phyloP scores from a whole-genome alignment of 805 yeast species.

The Candida krabiensis region DNA sequence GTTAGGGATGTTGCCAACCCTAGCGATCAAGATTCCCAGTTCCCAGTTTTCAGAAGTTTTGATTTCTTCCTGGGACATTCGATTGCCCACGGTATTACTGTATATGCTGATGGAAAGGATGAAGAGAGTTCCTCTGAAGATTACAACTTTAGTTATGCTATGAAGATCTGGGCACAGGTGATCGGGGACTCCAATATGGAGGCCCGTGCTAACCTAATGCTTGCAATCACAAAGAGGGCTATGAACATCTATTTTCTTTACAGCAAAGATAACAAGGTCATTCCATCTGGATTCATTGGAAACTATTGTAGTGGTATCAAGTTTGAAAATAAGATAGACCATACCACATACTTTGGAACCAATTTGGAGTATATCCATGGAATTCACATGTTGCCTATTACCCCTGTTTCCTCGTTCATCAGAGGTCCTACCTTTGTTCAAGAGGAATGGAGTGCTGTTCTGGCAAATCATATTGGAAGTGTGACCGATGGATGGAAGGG shows the following conservation, averaged over 20 bases:
- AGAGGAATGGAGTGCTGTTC: slow-evolving; percentile 65
- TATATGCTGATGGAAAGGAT: slow-evolving; percentile 60
- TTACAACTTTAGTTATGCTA: slow-evolving; percentile 59
- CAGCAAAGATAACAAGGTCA: slow-evolving; percentile 43
- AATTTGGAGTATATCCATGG: slow-evolving; percentile 63
- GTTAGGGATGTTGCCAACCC: slow-evolving; percentile 69
- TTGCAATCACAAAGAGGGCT: slow-evolving; percentile 51
- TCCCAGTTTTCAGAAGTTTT: slow-evolving; percentile 61
- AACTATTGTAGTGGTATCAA: slow-evolving; percentile 63
- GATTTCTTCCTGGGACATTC: slow-evolving; percentile 71
- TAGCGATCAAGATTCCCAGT: slow-evolving; percentile 43
- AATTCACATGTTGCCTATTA: slow-evolving; percentile 72
- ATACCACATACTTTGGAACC: slow-evolving; percentile 65
- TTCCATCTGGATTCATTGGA: slow-evolving; percentile 46
- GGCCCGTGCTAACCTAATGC: slow-evolving; percentile 54
- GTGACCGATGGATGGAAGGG: slow-evolving; percentile 80
- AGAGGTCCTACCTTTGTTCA: slow-evolving; percentile 55
- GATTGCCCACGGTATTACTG: slow-evolving; percentile 65
- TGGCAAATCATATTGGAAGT: slow-evolving; percentile 43
- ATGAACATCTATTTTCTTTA: slow-evolving; percentile 53
- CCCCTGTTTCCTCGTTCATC: slow-evolving; percentile 63
- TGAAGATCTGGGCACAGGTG: slow-evolving; percentile 66
- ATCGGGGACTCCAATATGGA: slow-evolving; percentile 52
- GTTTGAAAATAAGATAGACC: slow-evolving; percentile 66
- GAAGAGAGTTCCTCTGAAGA: slow-evolving; percentile 70